Conservation (phyloP, 2,329 filamentous ascomycete genomes). For the Fusarium sp. region DNA sequence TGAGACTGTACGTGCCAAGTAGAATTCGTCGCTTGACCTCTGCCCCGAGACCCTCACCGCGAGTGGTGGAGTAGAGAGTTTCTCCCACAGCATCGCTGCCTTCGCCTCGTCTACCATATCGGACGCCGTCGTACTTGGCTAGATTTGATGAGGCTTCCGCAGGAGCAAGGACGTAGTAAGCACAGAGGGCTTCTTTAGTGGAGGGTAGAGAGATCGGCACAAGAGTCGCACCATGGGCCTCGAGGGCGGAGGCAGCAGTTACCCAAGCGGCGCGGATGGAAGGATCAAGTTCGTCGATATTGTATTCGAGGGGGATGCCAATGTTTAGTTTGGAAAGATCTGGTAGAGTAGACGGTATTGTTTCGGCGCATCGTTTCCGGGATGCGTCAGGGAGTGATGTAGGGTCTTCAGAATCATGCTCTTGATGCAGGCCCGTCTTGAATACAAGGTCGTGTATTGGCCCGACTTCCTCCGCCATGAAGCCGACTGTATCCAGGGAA, state of each 20-base stretch:
- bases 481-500: constrained; percentile 88
- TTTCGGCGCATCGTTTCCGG: constrained; percentile 58
- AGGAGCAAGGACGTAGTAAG: constrained; percentile 95
- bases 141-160: constrained; percentile 96
- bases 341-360: constrained; percentile 37
- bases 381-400: constrained; percentile 71
- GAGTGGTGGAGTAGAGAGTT: constrained; percentile 79
- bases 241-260: constrained; percentile 66
- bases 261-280: constrained; percentile 76
- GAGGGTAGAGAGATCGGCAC: constrained; percentile 82
- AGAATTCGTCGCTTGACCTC: constrained; percentile 90
- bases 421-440: constrained; percentile 57
- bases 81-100: constrained; percentile 64
- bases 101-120: constrained; percentile 74
- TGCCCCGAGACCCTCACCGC: constrained; percentile 78
- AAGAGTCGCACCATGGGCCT: constrained; percentile 72
- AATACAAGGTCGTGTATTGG: constrained; percentile 61
- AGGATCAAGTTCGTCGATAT: constrained; percentile 80
- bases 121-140: constrained; percentile 96
- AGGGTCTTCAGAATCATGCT: constrained; percentile 75
- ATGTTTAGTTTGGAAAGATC: constrained; percentile 55
- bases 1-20: constrained; percentile 88
- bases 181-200: constrained; percentile 85
- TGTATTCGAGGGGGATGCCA: constrained; percentile 79
- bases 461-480: constrained; percentile 68